Base-by-base conservation (phyloP, 805 yeast species). In the Saccharomycopsis amapae region DNA sequence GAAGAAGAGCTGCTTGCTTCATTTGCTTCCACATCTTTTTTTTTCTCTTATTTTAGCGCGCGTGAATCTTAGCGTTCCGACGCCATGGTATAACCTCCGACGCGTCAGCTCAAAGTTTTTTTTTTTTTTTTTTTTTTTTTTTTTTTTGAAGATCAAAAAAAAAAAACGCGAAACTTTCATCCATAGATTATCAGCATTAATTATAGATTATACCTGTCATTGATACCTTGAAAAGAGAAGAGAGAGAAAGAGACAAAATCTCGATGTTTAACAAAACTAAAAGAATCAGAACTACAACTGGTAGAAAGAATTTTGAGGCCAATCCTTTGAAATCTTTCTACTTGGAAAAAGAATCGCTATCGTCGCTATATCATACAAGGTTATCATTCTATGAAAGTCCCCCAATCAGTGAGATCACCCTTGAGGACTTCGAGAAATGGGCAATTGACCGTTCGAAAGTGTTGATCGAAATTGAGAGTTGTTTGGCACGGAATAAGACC, bases 361-460 rank as follows among this genome's bases (percentile, higher is more conserved):
- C 61, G 40, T 55, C 58, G 52, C 56, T 70, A 34, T 79, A 81
- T 59, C 73, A 78, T 9, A 67, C 76, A 31, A 70, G 94, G 42
- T 67, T 93, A 41, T 78, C 86, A 18, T 77, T 90, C 57, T 93
- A 93, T 63, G 75, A 69, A 22, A 53, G 67, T 4, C 93, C 95
- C 9, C 97, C 97, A 0, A 64, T 72, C 26, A 79, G 81, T 12
- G 97, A 93, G 62, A 80, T 93, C 56, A 86, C 97, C 0, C 63
- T 93, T 15, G 97, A 89, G 53, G 85, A 93, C 57, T 93, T 93
- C 63, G 98, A 93, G 64, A 71, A 73, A 3, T 93, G 97, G 96
- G 97, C 97, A 3, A 81, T 93, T 45, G 97, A 90, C 58, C 68
- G 99, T 49, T 69, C 90, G 52, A 79, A 82, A 58, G 76, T 93